Base-by-base conservation (phyloP, 768 basidiomycete genomes). In the Hebeloma cylindrosporum region DNA sequence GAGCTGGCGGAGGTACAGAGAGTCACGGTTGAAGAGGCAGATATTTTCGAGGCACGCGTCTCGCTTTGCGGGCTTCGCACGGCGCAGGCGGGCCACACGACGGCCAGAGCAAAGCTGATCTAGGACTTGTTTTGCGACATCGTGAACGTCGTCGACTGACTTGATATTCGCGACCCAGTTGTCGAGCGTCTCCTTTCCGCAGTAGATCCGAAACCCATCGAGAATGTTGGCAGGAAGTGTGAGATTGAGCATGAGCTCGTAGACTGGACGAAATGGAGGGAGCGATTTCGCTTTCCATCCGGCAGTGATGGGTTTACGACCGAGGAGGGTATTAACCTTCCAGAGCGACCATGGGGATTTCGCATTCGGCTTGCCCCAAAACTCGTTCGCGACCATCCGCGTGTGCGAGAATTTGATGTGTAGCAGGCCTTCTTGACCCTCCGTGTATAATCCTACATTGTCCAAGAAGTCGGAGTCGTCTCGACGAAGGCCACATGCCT, bases 281-380 rank as follows among this genome's bases (percentile, higher is more conserved):
- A 40, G 35, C 5, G 39, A 36, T 23, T 53, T 57, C 1, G 48
- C 38, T 36, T 43, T 48, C 55, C 55, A 57, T 0, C 52, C 55
- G 0, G 51, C 45, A 1, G 25, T 22, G 14, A 57, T 40, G 5
- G 46, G 14, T 27, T 57, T 57, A 0, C 48, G 49, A 0, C 45
- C 51, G 1, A 53, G 39, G 0, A 53, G 23, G 3, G 48, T 43
- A 35, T 56, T 56, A 7, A 56, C 32, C n/a, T 39, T 42, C 51
- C 55, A 56, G 7, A 56, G 36, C 0, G 51, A 53, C 55, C 51
- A 59, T 2, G 58, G 53, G 0, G 47, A 46, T 16, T 53, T 43
- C 1, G 47, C 21, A 28, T 63, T 65, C 16, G 60, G 55, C 14
- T 34, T 47, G 3, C 63, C 62, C 63, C 63, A 65, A 29, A 48